Base-by-base conservation (phyloP, 176 grass and related monocot genomes). In the Hordeum vulgare region DNA sequence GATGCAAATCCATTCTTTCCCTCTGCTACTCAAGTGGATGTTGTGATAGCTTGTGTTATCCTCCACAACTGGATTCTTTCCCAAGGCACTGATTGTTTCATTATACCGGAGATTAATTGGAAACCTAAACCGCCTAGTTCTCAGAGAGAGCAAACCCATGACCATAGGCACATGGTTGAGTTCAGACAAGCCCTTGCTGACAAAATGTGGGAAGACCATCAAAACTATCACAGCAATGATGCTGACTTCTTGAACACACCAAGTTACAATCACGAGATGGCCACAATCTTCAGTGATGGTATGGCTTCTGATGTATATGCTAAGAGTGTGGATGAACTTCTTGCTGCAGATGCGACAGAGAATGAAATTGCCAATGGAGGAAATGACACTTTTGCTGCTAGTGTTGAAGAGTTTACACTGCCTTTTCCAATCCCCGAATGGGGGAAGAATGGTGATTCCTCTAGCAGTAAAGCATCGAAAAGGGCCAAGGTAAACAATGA, bases 21-120 rank as follows among this genome's bases (percentile, higher is more conserved):
- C 57, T 78, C 36, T 9, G 14, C 76, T 27, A 62, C 35, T 21
- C 76, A 78, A 62, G 76, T 62, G 24, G 76, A 78, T 62, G 57
- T 78, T 44, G 76, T 78, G 7, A 62, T 78, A 40, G 57, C 59
- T 78, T 78, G 57, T 18, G 15, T 40, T 36, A 77, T 77, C 54
- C 54, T 77, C 31, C 75, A 77, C 54, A 77, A 60, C n/a, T 77
- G 31, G 54, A 34, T 61, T 25, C 75, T 77, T 58, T 77, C 75
- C 21, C 8, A 77, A 77, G 75, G 75, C 33, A 61, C 33, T 12
- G 58, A 78, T 26, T 20, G 24, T 1, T 63, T 78, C 12, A 40
- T 78, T 61, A 37, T 62, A 61, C 5, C 23, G 7, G 76, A 78
- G 36, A 25, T 9, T 62, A 62, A 6, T 63, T 78, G 76, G 56